Conservation (phyloP, 176 grass and related monocot genomes). For the Miscanthus lutarioriparius region DNA sequence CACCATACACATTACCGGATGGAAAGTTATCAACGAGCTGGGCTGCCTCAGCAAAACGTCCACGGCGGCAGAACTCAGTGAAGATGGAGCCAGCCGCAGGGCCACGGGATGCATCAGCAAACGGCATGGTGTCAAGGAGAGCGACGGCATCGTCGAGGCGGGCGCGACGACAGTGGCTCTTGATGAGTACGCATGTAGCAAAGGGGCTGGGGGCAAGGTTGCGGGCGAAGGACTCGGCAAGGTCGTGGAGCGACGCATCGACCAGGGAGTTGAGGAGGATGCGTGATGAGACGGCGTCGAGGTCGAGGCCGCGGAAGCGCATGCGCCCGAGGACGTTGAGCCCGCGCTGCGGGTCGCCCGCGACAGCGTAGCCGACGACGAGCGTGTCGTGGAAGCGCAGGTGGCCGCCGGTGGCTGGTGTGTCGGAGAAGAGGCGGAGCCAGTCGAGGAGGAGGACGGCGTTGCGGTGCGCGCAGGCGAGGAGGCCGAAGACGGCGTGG, state of each 20-base stretch:
- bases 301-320: slow-evolving; percentile 73
- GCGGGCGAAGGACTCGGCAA: slow-evolving; percentile 63
- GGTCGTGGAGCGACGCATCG: slow-evolving; percentile 75
- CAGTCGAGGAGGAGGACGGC: slow-evolving; percentile 70
- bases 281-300: slow-evolving; percentile 62
- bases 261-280: slow-evolving; percentile 91
- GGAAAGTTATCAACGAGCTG: slow-evolving; percentile 67
- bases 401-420: not conserved
- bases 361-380: slow-evolving; percentile 74
- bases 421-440: slow-evolving; percentile 78
- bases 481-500: slow-evolving; percentile 62
- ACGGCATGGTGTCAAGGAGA: slow-evolving; percentile 62
- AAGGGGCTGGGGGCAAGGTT: slow-evolving; percentile 36
- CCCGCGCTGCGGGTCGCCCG: slow-evolving; percentile 77
- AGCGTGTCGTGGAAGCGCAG: slow-evolving; percentile 82
- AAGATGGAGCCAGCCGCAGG: slow-evolving; percentile 48
- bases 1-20: slow-evolving; percentile 56
- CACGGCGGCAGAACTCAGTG: slow-evolving; percentile 47
- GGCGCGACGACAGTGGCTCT: slow-evolving; percentile 60
- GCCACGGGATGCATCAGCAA: slow-evolving; percentile 26
- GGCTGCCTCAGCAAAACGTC: slow-evolving; percentile 45
- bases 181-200: slow-evolving; percentile 63
- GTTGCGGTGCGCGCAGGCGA: slow-evolving; percentile 45
- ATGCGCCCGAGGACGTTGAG: slow-evolving; percentile 64
- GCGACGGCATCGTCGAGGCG: slow-evolving; percentile 50